A percentile compares a stretch with the other conserved stretches of the same genome.
Conservation (phyloP, 768 basidiomycete species). For the Wakefieldia striispora region DNA sequence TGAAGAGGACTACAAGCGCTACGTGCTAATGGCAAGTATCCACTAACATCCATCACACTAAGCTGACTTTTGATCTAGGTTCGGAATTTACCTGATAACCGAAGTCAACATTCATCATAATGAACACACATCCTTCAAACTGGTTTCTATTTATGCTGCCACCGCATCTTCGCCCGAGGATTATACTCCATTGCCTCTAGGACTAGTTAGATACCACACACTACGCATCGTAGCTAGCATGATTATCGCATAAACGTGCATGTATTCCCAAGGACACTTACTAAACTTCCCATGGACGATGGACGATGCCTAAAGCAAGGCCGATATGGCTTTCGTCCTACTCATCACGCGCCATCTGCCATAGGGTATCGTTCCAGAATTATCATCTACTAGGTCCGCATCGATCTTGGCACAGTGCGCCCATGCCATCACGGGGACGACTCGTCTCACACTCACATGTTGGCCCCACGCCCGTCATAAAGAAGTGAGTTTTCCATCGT, state of each 20-base stretch:
- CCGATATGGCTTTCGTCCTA: background rate
- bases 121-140: background rate
- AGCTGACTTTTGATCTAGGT: constrained; percentile 39
- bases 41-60: background rate
- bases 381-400: background rate
- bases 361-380: constrained; percentile 11
- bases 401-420: background rate
- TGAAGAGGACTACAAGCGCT: constrained; percentile 55
- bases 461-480: constrained; percentile 2
- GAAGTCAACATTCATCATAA: constrained; percentile 33
- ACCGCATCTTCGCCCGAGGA: constrained; percentile 5
- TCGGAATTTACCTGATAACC: constrained; percentile 51
- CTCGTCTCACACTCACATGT: background rate
- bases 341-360: constrained; percentile 7
- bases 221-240: constrained; percentile 8
- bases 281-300: constrained; percentile 15
- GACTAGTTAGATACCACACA: constrained; percentile 21
- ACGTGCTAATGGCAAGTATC: constrained; percentile 50
- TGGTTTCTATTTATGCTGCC: constrained; percentile 7
- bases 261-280: constrained; percentile 15
- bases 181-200: background rate
- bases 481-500: constrained; percentile 2
- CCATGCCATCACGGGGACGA: background rate
- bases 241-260: constrained; percentile 14
- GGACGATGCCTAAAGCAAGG: too few relatives aligned